Base-by-base conservation (phyloP, 495 filamentous ascomycete genomes). In the Staphylotrichum tortipilum region DNA sequence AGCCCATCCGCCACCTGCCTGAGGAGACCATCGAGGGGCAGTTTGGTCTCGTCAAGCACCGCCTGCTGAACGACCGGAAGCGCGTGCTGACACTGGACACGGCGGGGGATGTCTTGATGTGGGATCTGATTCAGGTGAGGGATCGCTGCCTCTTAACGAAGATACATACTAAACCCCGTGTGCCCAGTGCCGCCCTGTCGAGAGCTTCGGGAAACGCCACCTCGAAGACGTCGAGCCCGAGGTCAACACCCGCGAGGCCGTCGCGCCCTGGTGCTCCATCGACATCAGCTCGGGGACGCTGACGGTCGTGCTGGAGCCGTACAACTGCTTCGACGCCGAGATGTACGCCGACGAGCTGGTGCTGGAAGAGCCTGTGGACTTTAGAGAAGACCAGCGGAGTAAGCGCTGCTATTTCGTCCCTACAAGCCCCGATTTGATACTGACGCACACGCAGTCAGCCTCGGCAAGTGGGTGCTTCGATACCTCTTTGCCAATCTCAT, bases 281-380 rank as follows among this genome's bases (percentile, higher is more conserved):
- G 89, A 98, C 60, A 91, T 89, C 24, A 82, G 89, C 47, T 97
- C 92, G 4, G 92, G 92, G 34, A 83, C 85, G 52, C 67, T 98
- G 48, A 89, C 89, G 3, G 90, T 94, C 23, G 84, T 95, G 11
- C 66, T 98, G 17, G 92, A 97, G 57, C 87, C 89, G 37, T 94
- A 92, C 57, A 89, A 92, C 53, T 97, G 92, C 63, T 98, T 98
- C 58, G 94, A 97, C 66, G 94, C 90, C 31, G 92, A 98, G 63
- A 85, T 94, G 69, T 98, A 98, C 63, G 90, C 89, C 1, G 92
- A 97, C 61, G 88, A 96, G 61, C 68, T 88, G 9, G 68, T 80
- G 14, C 47, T 91, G 40, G 75, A 83, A 17, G 85, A 94, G 53
- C 71, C 78, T 12, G 69, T 84, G 18, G 84, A 90, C 14, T 94